A percentile compares a stretch with the other conserved stretches of the same genome.
Conservation (phyloP, 257 asterid genomes). For the Gardenia jasminoides region DNA sequence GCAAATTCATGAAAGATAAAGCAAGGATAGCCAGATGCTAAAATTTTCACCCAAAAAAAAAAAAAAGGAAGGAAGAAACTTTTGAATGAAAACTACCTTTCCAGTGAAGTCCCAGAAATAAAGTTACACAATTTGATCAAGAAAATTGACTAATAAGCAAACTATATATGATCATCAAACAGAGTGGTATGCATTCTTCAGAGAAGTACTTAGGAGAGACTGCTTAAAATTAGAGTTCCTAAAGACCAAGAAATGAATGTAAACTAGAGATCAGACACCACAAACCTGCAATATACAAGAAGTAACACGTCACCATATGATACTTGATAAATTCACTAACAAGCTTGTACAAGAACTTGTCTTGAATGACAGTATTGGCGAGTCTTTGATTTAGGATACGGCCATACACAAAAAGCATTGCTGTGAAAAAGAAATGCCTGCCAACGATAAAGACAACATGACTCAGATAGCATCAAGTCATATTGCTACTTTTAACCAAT, state of each 20-base stretch:
- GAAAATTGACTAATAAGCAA: not conserved
- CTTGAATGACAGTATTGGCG: constrained; percentile 71
- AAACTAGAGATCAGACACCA: constrained; percentile 14
- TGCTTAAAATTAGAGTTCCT: not conserved
- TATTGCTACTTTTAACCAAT: not conserved
- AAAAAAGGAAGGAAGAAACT: not conserved
- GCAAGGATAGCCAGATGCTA: not conserved
- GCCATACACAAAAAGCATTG: constrained; percentile 81
- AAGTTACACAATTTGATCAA: not conserved
- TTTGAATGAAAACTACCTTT: not conserved
- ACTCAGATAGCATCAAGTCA: not conserved
- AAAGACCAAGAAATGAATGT: constrained; percentile 4
- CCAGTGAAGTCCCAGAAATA: not conserved
- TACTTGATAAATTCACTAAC: constrained; percentile 76
- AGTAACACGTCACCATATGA: constrained; percentile 91
- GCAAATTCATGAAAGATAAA: not conserved
- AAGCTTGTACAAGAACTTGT: constrained; percentile 66
- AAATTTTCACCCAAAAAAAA: no score
- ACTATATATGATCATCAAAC: not conserved
- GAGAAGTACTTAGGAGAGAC: constrained; percentile 14
- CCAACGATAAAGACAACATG: constrained; percentile 9
- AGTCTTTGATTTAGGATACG: constrained; percentile 87
- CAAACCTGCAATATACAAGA: constrained; percentile 78
- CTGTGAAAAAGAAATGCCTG: constrained; percentile 93
- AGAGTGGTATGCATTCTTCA: not conserved